Evolutionary conservation across 441 rosid genomes (phyloP).

Genomic region (Erysimum pusillum): DNA sequence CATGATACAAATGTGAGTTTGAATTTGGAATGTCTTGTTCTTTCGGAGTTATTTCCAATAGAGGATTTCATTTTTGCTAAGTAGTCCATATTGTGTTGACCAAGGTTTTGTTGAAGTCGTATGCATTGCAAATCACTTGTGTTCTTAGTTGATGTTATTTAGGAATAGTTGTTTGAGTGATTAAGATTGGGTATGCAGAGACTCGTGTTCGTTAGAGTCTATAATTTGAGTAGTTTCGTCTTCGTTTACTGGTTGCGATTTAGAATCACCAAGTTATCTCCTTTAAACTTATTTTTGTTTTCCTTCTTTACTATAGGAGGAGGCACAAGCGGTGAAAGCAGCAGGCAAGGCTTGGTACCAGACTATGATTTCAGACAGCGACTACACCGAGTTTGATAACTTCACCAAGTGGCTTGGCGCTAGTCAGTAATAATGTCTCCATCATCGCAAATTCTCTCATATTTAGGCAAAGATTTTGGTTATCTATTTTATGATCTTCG

Average conservation of each 20-base stretch:
- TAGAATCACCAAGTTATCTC: neutral
- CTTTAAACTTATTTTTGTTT: neutral
- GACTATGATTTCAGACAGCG: conserved; percentile 94
- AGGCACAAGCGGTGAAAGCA: conserved; percentile 68
- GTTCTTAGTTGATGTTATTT: neutral
- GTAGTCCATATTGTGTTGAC: neutral
- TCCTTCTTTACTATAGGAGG: conserved; percentile 62
- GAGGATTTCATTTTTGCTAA: neutral
- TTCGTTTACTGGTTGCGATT: neutral
- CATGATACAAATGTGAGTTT: neutral
- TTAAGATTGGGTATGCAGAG: neutral
- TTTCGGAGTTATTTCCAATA: neutral
- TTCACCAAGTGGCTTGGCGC: conserved; percentile 96
- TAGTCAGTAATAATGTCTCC: conserved; percentile 64
- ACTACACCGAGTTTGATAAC: conserved; percentile 93
- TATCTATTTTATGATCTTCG: conserved; percentile 3
- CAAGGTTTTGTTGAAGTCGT: neutral
- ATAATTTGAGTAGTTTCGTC: too few relatives aligned
- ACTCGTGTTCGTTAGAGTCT: neutral
- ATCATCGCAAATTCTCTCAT: conserved; percentile 6
- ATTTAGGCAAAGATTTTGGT: conserved; percentile 45
- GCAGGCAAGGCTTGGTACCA: conserved; percentile 94
- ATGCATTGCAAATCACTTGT: neutral
- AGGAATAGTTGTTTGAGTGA: neutral
- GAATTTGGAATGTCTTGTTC: neutral